Evolutionary conservation across 2,329 filamentous ascomycete species (phyloP), one percentile per base, ranked within the genome.

Genomic region (Tolypocladium capitatum): DNA sequence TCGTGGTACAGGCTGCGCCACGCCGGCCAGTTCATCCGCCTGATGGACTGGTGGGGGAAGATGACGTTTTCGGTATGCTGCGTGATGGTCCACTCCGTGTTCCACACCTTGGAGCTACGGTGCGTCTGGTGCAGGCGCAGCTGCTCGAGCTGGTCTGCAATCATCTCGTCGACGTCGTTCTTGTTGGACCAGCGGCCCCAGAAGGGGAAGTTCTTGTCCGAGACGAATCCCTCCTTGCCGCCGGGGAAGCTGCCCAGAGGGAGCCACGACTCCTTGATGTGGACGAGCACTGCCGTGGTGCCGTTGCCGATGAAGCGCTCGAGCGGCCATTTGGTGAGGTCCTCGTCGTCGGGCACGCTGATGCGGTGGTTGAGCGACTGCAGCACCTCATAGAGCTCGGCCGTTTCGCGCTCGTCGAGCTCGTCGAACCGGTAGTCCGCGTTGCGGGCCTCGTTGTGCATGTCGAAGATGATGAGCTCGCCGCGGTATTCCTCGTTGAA

Each of bases 401-500:
- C 36, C 2, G 48, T 50, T 1, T 52, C 53, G 7, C 18, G 9
- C 9, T 45, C 30, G 16, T 48, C 21, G 18, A 56, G 36, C 1
- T 13, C 3, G 5, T 33, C 16, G n/a, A 35, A 53, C 7, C n/a
- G 13, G 11, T 42, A 44, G 14, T 41, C 18, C 2, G 44, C 36
- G 20, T 40, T 45, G 34, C 49, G 50, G 24, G 45, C 46, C 2
- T 55, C 52, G 2, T 8, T 5, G 33, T 61, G 53, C 13, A 66
- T 48, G 44, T 66, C 63, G 48, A 55, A 54, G 47, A 66, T 63
- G 55, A 61, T 54, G 42, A 65, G 53, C 50, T 66, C 63, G 11
- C 63, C 63, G 3, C 62, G 62, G 21, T 54, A 42, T 6, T 57
- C 36, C 0, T 48, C 30, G 43, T 58, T 61, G 51, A 63, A 66